Base-by-base conservation (phyloP, 2,329 filamentous ascomycete genomes). In the Fusarium sp. region DNA sequence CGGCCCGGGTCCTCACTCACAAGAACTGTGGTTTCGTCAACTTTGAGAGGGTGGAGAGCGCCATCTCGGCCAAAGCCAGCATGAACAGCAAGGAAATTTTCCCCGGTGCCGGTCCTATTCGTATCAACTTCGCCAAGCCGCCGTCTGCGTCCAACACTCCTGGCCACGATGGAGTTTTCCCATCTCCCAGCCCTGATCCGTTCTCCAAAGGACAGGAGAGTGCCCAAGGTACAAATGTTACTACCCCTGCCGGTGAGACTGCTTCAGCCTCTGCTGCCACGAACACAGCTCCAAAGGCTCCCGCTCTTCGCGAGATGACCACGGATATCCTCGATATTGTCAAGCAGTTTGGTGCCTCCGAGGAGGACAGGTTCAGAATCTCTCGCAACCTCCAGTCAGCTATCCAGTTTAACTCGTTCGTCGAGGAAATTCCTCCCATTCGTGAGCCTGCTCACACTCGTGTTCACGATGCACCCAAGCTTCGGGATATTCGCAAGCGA, bases 1-100 rank as follows among this genome's bases (percentile, higher is more conserved):
- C 95, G 6, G 95, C 94, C 29, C 89, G 96, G 70, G 96, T 99
- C 7, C 86, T 99, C 67, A 98, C 96, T 1, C 94, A 99, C 85
- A 99, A 99, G 86, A 98, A 97, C 81, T 99, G 96, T 79, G 96
- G 95, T 5, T 99, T 99, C 75, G 95, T 99, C 78, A 99, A 99
- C 81, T 99, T 97, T 77, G 94, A 98, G 81, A 91, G 89, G 63
- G 83, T 96, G 30, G 95, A 98, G 71, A 97, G 94, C 78, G 96
- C 96, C 59, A 91, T 98, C 42, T 90, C 93, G 65, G 96, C 96
- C 18, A 97, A 95, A 79, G 90, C 90, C 16, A 88, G 91, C 77
- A 90, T 97, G 81, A 98, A 98, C 76, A 94, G 94, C 76, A 98
- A 97, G 81, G 96, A 99, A 80, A 98, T 99, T 66, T 99, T 99